Base-by-base conservation (phyloP, 305 asterid genomes). In the Solanum aculeatissimum region DNA sequence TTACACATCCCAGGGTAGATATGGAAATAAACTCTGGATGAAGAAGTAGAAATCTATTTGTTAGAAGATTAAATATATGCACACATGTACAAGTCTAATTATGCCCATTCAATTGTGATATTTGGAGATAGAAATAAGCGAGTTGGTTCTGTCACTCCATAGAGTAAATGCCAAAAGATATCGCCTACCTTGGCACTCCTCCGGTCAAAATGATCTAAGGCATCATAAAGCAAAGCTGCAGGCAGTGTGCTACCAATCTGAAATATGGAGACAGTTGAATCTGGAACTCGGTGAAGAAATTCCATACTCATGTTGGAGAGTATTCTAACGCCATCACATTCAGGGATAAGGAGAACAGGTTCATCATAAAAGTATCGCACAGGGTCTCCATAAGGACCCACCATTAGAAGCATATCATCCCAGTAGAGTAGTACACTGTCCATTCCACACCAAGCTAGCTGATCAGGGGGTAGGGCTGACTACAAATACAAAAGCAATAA, bases 361-460 rank as follows among this genome's bases (percentile, higher is more conserved):
- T 97, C 99, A 85, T 95, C 98, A 86, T 94, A 97, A 84, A 97
- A 88, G 92, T 95, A 97, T 49, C 95, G 93, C 42, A 97, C 95
- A 32, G 98, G 98, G 77, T 97, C 98, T 9, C 93, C 98, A 89
- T 86, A 90, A 65, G 99, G 99, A 84, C 98, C 98, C 82, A 95
- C 98, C 99, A 97, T 95, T 84, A 97, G 81, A 86, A 97, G 91
- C 94, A 94, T 93, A 89, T 97, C 99, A 88, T 97, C 98, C 98
- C 98, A 95, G 88, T 93, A 93, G 57, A 95, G 96, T 86, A 97
- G 90, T 80, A 97, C 93, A 84, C 97, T 94, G 85, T 97, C 98
- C 97, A 93, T 87, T 85, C 99, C 98, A 82, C 98, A 95, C 98
- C 99, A 97, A 86, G 97, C 97, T 85, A 97, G 89, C 89, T 97